Base-by-base conservation (phyloP, 1,139 yeast genomes). In the Yamadazyma spencermartinsiae region DNA sequence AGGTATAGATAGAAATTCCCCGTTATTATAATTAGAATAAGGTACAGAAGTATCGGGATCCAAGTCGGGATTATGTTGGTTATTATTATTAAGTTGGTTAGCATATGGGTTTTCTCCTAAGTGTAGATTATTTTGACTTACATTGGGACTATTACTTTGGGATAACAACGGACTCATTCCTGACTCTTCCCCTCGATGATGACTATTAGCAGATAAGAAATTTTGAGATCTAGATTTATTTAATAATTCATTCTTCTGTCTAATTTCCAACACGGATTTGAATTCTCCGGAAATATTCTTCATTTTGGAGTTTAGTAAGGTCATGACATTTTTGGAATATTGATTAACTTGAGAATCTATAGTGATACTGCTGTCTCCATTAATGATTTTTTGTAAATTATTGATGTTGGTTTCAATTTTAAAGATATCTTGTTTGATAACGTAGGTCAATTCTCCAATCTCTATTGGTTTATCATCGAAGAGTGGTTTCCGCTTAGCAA, bases 401-500 rank as follows among this genome's bases (percentile, higher is more conserved):
- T 83, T 83, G 49, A 92, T 72, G 48, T 76, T 79, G 51, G 86
- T 84, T 56, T 89, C 96, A 42, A 94, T 82, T 50, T 82, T 79
- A 58, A 90, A 85, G 31, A 94, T 87, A 58, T 89, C 95, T 59
- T 92, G 96, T 56, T 92, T 94, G 55, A 92, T 89, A 35, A 92
- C 86, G 56, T 85, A 87, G 1, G 98, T 89, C 49, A 94, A 71
- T 60, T 92, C 97, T 14, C 92, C 87, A 45, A 94, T 87, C 58
- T 92, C 98, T 21, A 86, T 82, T 1, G 98, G 97, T 50, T 86
- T 82, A 61, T 94, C 98, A 57, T 90, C 96, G 53, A 92, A 87
- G 55, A 92, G 65, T n/a, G 97, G 95, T 59, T 89, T 90, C 51
- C 90, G 72, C 59, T 85, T 87, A 8, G 98, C 97, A 46, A 92